Evolutionary conservation across 371 early-diverging fungal species (phyloP), one percentile per base, ranked within the genome.

Genomic region (Mortierella sp.): DNA sequence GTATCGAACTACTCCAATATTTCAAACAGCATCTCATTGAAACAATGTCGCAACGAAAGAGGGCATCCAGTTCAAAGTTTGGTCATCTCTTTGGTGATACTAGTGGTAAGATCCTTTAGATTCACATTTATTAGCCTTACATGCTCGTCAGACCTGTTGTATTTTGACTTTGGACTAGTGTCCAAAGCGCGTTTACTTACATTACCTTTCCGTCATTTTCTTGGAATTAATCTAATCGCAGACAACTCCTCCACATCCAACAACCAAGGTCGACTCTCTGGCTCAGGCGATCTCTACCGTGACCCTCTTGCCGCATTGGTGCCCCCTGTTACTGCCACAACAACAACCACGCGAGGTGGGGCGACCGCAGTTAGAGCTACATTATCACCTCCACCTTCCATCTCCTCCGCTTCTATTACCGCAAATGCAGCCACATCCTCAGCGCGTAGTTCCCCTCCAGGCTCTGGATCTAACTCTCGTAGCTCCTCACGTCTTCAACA

Each of bases 11-110:
- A n/a, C n/a, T n/a, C n/a, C n/a, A n/a, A n/a, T n/a, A n/a, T n/a
- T n/a, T n/a, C n/a, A n/a, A n/a, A n/a, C n/a, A n/a, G n/a, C n/a
- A n/a, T n/a, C 13, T 53, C 53, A 23, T 53, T 53, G 26, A 53
- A n/a, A 7, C 53, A 53, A 53, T 53, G 53, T 53, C 53, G 70
- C 59, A 69, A 17, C 79, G 79, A 56, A 79, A 73, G 49, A 64
- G 66, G 17, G 42, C 70, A 31, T 56, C 73, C 23, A 71, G 40
- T 64, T 80, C 81, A 45, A 80, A 80, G 81, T 80, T 80, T 65
- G 81, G 81, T 31, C 81, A 80, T 65, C 81, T 80, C 66, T 80
- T 80, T 64, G 81, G 81, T 34, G 81, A 80, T 61, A 42, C 70
- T 13, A 66, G 56, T 55, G 80, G 81, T 80, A 75, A 62, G 65